Percentiles rank a stretch among this genome's conserved stretches.
Evolutionary conservation across 1,139 yeast genomes (phyloP).

Genomic region (Candida dubliniensis): DNA sequence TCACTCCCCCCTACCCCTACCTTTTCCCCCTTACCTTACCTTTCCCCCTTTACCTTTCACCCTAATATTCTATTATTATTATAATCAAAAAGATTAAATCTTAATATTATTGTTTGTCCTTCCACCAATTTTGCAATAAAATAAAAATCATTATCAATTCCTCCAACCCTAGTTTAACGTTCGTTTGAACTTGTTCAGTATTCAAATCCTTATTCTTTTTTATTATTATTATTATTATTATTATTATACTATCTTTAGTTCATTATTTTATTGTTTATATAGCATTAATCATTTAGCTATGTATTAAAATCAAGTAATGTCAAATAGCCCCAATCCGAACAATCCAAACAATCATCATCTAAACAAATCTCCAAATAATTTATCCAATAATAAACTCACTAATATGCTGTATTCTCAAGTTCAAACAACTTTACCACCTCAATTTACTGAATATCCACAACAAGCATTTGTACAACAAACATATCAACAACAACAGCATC

Average conservation of each 20-base stretch:
- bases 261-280: neutral
- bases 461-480: conserved; percentile 4
- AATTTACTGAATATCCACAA: conserved; percentile 11
- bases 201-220: neutral
- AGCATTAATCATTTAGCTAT: conserved; percentile 3
- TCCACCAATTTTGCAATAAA: no score
- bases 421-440: conserved; percentile 7
- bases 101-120: no score
- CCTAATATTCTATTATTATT: no score
- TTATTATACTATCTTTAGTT: no score
- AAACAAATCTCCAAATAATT: conserved; percentile 1
- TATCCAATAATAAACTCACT: neutral
- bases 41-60: no score
- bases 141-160: no score
- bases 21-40: no score
- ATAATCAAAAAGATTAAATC: no score
- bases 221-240: no score
- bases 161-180: no score
- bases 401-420: conserved; percentile 7
- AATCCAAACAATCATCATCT: conserved; percentile 1
- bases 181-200: neutral
- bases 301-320: conserved; percentile 10
- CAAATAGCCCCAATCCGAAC: conserved; percentile 9
- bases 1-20: no score
- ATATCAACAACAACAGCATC: conserved; percentile 7